Evolutionary conservation across 2,329 filamentous ascomycete genomes (phyloP), one percentile per base, ranked within the genome.

Genomic region (Cryoendolithus antarcticus): DNA sequence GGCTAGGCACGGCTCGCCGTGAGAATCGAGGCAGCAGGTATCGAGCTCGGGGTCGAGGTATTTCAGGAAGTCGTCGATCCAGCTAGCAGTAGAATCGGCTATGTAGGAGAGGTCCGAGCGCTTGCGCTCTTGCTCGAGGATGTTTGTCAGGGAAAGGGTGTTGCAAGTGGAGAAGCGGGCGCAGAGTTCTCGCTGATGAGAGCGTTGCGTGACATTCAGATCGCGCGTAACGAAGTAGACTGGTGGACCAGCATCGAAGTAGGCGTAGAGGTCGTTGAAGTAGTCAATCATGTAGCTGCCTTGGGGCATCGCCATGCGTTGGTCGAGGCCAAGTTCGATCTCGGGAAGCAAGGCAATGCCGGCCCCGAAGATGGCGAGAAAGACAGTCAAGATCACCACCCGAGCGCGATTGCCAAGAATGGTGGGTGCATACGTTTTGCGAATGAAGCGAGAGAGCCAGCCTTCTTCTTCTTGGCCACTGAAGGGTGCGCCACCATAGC

Each of bases 281-380:
- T 94, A 98, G 7, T 82, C 77, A 45, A 98, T 94, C 37, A 98
- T 69, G 58, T 98, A 98, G 1, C 89, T 96, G 53, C 85, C 88
- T 47, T 83, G 84, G 0, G 91, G 91, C 42, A 98, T 82, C 8
- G 91, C 91, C 39, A 95, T 89, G 11, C 91, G 79, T 63, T 98
- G 91, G 55, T 98, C 91, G 21, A 98, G 70, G 0, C 91, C 91
- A 32, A 98, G 75, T 50, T 89, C 65, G 11, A 98, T 77, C 47
- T 80, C 75, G 0, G 91, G 93, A 10, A 96, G 72, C 27, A 98
- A 67, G 1, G 88, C 86, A 15, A 98, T 61, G 8, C 81, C 86
- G 12, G 83, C 83, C 1, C 89, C 82, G 52, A 98, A 88, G 10
- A 96, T 60, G 2, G 85, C 89, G 2, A 95, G 68, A 64, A 98